A percentile compares a stretch with the other conserved stretches of the same genome.
phyloP scores from a whole-genome alignment of 495 filamentous ascomycete species.

The Margaritispora aquatica region DNA sequence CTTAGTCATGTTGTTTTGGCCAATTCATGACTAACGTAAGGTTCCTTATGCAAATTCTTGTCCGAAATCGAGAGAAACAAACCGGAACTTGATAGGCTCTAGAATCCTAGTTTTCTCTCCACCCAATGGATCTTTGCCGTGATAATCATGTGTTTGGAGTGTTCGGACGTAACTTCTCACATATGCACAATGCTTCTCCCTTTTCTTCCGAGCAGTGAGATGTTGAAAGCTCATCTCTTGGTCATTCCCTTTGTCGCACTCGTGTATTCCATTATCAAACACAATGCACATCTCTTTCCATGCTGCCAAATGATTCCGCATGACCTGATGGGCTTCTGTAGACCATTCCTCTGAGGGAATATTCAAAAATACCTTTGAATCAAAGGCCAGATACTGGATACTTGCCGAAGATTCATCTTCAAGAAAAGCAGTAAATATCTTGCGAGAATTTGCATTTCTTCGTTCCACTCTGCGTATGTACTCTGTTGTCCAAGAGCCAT shows the following conservation, averaged over 20 bases:
- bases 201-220: neutral
- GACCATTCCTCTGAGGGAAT: neutral
- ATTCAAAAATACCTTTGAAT: neutral
- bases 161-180: neutral
- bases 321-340: neutral
- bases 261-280: neutral
- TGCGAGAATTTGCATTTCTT: neutral
- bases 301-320: neutral
- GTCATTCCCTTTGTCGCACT: neutral
- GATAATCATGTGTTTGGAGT: neutral
- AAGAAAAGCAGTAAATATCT: neutral
- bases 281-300: constrained; percentile 1
- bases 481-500: neutral
- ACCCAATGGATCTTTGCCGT: neutral
- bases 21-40: too few species aligned
- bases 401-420: neutral
- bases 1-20: too few species aligned
- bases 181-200: neutral
- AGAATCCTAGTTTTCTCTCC: neutral
- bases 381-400: neutral
- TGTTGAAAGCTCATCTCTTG: neutral
- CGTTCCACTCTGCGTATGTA: neutral
- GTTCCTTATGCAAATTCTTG: too few species aligned
- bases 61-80: neutral
- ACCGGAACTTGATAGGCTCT: neutral